Percentiles rank a stretch among this genome's conserved stretches.
These are phyloP conservation scores for Candolleomyces aberdarensis DNA, from an alignment of 768 basidiomycete species.

Conservation along the genomic window DNA sequence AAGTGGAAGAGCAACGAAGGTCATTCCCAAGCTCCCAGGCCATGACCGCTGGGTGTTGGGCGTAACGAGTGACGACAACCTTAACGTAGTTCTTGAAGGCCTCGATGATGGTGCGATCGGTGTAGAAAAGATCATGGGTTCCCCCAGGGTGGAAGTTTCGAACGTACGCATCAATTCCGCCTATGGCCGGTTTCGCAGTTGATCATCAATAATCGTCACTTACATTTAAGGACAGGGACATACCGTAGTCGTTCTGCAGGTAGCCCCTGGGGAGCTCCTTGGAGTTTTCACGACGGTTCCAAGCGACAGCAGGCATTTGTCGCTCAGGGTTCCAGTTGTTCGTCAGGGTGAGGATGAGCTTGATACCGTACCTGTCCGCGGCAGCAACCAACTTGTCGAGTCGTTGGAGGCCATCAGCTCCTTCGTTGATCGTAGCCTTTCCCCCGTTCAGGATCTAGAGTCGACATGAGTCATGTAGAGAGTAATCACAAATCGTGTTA, in stretches of 20 bases:
- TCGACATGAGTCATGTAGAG: background rate
- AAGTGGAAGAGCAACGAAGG: too few relatives aligned
- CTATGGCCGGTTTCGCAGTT: conserved; percentile 12
- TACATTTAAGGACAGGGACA: background rate
- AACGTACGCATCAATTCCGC: conserved; percentile 38
- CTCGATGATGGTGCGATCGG: conserved; percentile 24
- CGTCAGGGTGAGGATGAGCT: conserved; percentile 17
- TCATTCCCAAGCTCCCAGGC: too few relatives aligned
- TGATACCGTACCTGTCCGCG: conserved; percentile 18
- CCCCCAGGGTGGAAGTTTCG: conserved; percentile 22
- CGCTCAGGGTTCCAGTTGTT: conserved; percentile 23
- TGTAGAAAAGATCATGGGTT: conserved; percentile 38
- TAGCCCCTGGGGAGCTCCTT: conserved; percentile 22
- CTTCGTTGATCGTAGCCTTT: conserved; percentile 16
- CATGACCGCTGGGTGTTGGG: too few relatives aligned
- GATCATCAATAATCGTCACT: background rate
- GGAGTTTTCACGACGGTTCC: conserved; percentile 12
- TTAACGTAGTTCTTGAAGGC: conserved; percentile 32
- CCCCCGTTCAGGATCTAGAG: conserved; percentile 14
- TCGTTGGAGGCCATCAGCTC: conserved; percentile 16
- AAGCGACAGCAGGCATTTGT: conserved; percentile 8
- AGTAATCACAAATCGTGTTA: background rate
- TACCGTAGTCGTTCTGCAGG: conserved; percentile 27
- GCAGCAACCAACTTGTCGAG: conserved; percentile 15
- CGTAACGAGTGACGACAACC: too few relatives aligned